Evolutionary conservation across 805 yeast genomes (phyloP).

Genomic region (Candida namnaoensis): DNA sequence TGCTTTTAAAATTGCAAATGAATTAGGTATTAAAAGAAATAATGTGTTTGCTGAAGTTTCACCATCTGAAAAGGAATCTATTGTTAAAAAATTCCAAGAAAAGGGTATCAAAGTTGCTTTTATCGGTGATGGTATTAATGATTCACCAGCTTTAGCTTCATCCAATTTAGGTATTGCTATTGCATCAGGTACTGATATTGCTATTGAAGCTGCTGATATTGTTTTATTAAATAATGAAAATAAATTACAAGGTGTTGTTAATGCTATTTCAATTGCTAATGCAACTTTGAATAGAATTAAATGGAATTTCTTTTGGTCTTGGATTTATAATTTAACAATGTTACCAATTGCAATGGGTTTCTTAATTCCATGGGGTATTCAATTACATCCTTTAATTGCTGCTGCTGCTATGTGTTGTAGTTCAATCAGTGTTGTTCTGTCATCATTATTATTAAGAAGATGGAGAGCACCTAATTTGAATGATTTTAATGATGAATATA

Average conservation of each 20-base stretch:
- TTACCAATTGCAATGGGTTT: slow-evolving; percentile 93
- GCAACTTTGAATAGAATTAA: slow-evolving; percentile 69
- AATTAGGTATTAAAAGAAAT: slow-evolving; percentile 54
- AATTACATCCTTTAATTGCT: slow-evolving; percentile 83
- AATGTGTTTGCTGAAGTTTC: slow-evolving; percentile 69
- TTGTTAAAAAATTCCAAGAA: slow-evolving; percentile 49
- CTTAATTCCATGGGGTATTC: slow-evolving; percentile 68
- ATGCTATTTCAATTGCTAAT: slow-evolving; percentile 60
- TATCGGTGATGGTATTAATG: slow-evolving; percentile 97
- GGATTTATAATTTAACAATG: slow-evolving; percentile 74
- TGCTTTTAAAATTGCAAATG: slow-evolving; percentile 55
- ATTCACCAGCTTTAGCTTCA: slow-evolving; percentile 89
- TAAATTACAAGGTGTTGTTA: slow-evolving; percentile 38
- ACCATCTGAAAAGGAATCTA: slow-evolving; percentile 68
- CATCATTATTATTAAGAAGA: slow-evolving; percentile 62
- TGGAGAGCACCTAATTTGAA: slow-evolving; percentile 38
- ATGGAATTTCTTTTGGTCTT: slow-evolving; percentile 81
- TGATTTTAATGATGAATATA: background rate
- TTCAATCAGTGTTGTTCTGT: slow-evolving; percentile 79
- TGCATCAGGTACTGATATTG: slow-evolving; percentile 90
- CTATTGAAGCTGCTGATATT: slow-evolving; percentile 93
- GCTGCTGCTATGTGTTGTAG: slow-evolving; percentile 91
- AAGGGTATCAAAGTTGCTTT: slow-evolving; percentile 54
- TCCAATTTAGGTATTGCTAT: slow-evolving; percentile 89
- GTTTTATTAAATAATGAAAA: slow-evolving; percentile 49